Percentiles rank a stretch among this genome's conserved stretches.
These are phyloP conservation scores for Russula earlei DNA, from an alignment of 768 basidiomycete species.

Conservation along the genomic window DNA sequence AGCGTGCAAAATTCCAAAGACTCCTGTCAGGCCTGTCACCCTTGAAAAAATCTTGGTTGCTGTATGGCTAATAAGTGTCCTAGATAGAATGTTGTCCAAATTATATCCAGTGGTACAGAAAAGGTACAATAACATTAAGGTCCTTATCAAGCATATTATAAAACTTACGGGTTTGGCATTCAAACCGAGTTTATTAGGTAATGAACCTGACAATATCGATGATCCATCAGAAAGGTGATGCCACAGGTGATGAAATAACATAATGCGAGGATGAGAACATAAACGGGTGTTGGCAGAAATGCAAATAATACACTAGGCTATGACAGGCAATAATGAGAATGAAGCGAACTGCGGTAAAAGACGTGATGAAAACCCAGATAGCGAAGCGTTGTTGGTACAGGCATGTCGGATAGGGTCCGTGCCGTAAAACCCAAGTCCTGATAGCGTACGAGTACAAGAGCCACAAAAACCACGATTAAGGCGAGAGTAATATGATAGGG, in stretches of 20 bases:
- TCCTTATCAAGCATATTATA: no score
- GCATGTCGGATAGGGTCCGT: background rate
- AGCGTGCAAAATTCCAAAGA: no score
- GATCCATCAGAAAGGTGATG: no score
- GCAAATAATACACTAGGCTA: constrained; percentile 11
- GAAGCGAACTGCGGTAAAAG: background rate
- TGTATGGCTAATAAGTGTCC: no score
- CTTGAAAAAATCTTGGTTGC: no score
- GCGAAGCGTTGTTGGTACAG: constrained; percentile 13
- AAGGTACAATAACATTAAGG: no score
- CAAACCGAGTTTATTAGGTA: no score
- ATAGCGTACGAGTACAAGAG: constrained; percentile 10
- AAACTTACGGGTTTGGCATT: no score
- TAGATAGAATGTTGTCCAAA: no score
- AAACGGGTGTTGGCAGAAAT: background rate
- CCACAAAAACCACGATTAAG: background rate
- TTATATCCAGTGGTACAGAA: no score
- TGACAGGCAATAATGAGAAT: constrained; percentile 3
- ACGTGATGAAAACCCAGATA: constrained; percentile 1
- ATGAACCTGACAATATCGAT: no score
- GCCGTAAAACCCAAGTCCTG: constrained; percentile 5
- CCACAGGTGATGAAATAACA: background rate
- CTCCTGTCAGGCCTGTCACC: no score
- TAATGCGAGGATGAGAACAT: background rate
- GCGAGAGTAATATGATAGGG: background rate